Evolutionary conservation across 306 rosid genomes (phyloP).

Genomic region (Prunus mongolica): DNA sequence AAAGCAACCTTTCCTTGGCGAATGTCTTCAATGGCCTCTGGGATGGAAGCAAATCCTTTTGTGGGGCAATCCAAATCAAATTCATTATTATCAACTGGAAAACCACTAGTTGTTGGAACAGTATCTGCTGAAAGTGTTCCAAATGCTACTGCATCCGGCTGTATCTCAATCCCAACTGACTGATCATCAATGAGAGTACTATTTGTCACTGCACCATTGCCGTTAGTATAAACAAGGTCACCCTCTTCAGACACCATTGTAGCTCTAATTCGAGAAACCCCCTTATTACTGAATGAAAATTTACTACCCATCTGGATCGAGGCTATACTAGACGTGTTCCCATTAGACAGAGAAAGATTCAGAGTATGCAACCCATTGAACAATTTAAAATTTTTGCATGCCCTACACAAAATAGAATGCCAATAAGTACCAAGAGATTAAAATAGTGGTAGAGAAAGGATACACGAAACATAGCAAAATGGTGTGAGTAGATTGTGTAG

Average conservation of each 20-base stretch:
- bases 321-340: slow-evolving; percentile 28
- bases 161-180: slow-evolving; percentile 23
- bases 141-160: slow-evolving; percentile 26
- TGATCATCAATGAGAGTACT: slow-evolving; percentile 18
- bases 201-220: slow-evolving; percentile 20
- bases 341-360: slow-evolving; percentile 20
- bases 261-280: slow-evolving; percentile 39
- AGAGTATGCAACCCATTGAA: slow-evolving; percentile 29
- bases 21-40: slow-evolving; percentile 81
- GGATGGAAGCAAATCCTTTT: slow-evolving; percentile 66
- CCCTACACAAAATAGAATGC: slow-evolving; percentile 35
- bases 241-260: slow-evolving; percentile 48
- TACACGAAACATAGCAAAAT: not conserved
- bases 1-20: slow-evolving; percentile 72
- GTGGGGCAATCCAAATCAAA: slow-evolving; percentile 63
- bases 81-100: slow-evolving; percentile 28
- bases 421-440: not conserved
- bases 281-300: slow-evolving; percentile 28
- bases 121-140: slow-evolving; percentile 33
- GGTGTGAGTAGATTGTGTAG: not conserved
- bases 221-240: slow-evolving; percentile 40
- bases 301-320: slow-evolving; percentile 36
- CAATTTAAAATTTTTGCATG: slow-evolving; percentile 38
- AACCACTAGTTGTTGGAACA: slow-evolving; percentile 10
- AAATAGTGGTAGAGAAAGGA: not conserved